These are phyloP conservation scores for Kazachstania martiniae DNA, from an alignment of 805 yeast genomes.

Conservation along the genomic window DNA sequence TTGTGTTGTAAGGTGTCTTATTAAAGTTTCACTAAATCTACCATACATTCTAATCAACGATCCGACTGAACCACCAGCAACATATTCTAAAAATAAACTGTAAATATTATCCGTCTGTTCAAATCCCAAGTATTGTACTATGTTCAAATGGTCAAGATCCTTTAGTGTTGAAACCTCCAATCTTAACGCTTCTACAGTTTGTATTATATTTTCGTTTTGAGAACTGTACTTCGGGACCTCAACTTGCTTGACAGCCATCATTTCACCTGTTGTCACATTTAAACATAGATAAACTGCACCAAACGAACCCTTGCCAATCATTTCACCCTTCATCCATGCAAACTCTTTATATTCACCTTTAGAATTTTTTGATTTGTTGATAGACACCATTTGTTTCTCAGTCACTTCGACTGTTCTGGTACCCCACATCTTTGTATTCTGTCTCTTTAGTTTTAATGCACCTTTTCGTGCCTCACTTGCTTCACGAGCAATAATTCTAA, in stretches of 20 bases:
- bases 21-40: conserved; percentile 66
- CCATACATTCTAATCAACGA: conserved; percentile 76
- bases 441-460: conserved; percentile 41
- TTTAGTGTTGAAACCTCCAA: conserved; percentile 91
- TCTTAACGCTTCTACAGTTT: conserved; percentile 69
- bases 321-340: conserved; percentile 96
- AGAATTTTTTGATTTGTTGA: conserved; percentile 52
- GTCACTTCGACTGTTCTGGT: conserved; percentile 85
- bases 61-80: conserved; percentile 96
- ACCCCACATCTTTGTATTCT: conserved; percentile 97
- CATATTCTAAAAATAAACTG: conserved; percentile 86
- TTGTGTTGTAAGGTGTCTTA: conserved; percentile 65
- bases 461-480: conserved; percentile 55
- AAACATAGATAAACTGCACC: conserved; percentile 88
- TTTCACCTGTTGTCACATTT: conserved; percentile 93
- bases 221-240: conserved; percentile 41
- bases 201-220: conserved; percentile 37
- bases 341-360: conserved; percentile 71
- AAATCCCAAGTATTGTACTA: conserved; percentile 93
- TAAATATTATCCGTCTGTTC: conserved; percentile 65
- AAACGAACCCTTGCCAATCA: conserved; percentile 93
- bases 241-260: conserved; percentile 97
- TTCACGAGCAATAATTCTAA: conserved; percentile 86
- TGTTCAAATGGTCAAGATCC: conserved; percentile 85
- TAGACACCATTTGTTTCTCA: conserved; percentile 54